A percentile compares a stretch with the other conserved stretches of the same genome.
These are phyloP conservation scores for Camelina sativa DNA, from an alignment of 345 rosid species.

Conservation along the genomic window DNA sequence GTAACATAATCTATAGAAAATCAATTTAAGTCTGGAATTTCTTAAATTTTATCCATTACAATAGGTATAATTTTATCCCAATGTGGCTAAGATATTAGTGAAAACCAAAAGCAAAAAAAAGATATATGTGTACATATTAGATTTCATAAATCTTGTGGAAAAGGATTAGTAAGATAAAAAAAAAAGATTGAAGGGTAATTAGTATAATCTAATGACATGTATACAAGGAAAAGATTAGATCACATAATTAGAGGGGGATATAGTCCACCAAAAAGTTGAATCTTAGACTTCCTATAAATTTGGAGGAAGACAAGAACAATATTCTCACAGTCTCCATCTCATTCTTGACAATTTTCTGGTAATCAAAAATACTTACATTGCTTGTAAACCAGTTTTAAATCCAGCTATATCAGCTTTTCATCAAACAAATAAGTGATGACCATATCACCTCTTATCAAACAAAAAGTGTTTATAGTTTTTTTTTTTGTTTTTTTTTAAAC, in stretches of 20 bases:
- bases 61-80: neutral
- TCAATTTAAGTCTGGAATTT: neutral
- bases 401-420: neutral
- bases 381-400: neutral
- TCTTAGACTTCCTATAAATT: constrained; percentile 27
- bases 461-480: neutral
- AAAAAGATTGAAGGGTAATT: neutral
- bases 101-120: neutral
- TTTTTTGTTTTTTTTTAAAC: neutral
- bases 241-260: neutral
- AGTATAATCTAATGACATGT: constrained; percentile 1
- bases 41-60: neutral
- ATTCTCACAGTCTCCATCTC: neutral
- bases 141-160: constrained; percentile 1
- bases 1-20: neutral
- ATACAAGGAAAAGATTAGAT: neutral
- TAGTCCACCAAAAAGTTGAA: neutral
- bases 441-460: neutral
- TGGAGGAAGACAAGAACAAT: constrained; percentile 5
- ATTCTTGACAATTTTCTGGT: neutral
- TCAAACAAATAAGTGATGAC: neutral
- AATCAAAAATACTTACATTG: neutral
- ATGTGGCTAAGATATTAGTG: neutral
- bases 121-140: neutral
- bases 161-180: neutral